These are phyloP conservation scores for Pontederia paniculata DNA, from an alignment of 176 grass and related monocot species.

Conservation along the genomic window DNA sequence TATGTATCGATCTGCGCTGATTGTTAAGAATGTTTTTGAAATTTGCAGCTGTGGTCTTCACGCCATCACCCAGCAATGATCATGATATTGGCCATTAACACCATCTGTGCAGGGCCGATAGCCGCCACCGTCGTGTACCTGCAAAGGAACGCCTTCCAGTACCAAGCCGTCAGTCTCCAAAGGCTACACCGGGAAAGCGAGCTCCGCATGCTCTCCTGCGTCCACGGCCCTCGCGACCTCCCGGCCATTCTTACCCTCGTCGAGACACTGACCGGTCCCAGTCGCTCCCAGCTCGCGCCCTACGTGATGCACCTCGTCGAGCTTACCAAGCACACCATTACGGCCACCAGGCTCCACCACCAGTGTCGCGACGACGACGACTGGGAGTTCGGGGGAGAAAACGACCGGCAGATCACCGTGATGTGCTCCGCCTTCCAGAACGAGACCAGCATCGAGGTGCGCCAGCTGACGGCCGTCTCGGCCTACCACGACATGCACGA, in stretches of 20 bases:
- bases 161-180: not conserved
- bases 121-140: not conserved
- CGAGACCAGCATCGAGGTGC: slow-evolving; percentile 18
- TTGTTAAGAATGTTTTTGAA: too few relatives aligned
- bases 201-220: slow-evolving; percentile 51
- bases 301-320: slow-evolving; percentile 56
- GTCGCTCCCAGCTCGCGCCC: slow-evolving; percentile 14
- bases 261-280: slow-evolving; percentile 20
- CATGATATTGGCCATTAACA: not conserved
- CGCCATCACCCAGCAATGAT: not conserved
- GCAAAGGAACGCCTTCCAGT: not conserved
- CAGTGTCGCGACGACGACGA: not conserved
- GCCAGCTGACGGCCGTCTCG: slow-evolving; percentile 41
- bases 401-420: not conserved
- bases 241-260: slow-evolving; percentile 34
- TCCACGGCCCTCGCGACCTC: slow-evolving; percentile 27
- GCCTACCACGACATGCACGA: slow-evolving; percentile 40
- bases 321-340: slow-evolving; percentile 38
- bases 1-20: too few relatives aligned
- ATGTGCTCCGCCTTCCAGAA: slow-evolving; percentile 28
- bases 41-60: not conserved
- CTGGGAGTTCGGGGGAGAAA: not conserved
- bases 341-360: slow-evolving; percentile 44
- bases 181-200: not conserved
- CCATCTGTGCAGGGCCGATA: not conserved